phyloP scores from a whole-genome alignment of 345 rosid genomes.

The Hibiscus tridactylites region DNA sequence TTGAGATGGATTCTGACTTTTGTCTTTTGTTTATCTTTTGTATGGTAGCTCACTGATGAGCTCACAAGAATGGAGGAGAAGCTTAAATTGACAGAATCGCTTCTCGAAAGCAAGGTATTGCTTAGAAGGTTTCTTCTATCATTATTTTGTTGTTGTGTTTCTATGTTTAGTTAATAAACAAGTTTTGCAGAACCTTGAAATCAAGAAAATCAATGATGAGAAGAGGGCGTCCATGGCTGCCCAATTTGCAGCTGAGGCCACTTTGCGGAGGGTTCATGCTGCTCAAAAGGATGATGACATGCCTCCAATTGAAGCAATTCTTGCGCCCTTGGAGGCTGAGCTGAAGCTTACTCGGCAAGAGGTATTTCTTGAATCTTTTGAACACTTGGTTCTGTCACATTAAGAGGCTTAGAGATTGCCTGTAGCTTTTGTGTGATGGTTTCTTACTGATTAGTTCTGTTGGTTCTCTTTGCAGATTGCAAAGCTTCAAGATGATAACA shows the following conservation, averaged over 20 bases:
- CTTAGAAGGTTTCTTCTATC: slow-evolving; percentile 9
- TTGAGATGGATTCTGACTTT: slow-evolving; percentile 13
- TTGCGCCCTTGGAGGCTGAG: slow-evolving; percentile 98
- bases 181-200: slow-evolving; percentile 76
- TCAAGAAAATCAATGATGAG: slow-evolving; percentile 92
- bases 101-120: slow-evolving; percentile 75
- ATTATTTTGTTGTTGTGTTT: neutral
- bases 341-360: slow-evolving; percentile 84
- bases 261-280: slow-evolving; percentile 96
- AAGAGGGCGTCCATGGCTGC: slow-evolving; percentile 99
- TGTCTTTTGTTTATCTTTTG: slow-evolving; percentile 17
- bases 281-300: slow-evolving; percentile 99
- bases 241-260: slow-evolving; percentile 99
- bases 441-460: slow-evolving; percentile 6
- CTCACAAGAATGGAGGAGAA: slow-evolving; percentile 71
- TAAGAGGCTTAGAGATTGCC: neutral
- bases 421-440: neutral
- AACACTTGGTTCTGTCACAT: slow-evolving; percentile 4
- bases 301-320: slow-evolving; percentile 99
- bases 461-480: slow-evolving; percentile 50
- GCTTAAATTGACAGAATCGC: slow-evolving; percentile 73
- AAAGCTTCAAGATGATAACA: slow-evolving; percentile 94
- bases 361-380: slow-evolving; percentile 21
- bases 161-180: slow-evolving; percentile 4
- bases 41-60: slow-evolving; percentile 71